Conservation (phyloP, 768 basidiomycete species). For the Neoboletus brunneissimus region DNA sequence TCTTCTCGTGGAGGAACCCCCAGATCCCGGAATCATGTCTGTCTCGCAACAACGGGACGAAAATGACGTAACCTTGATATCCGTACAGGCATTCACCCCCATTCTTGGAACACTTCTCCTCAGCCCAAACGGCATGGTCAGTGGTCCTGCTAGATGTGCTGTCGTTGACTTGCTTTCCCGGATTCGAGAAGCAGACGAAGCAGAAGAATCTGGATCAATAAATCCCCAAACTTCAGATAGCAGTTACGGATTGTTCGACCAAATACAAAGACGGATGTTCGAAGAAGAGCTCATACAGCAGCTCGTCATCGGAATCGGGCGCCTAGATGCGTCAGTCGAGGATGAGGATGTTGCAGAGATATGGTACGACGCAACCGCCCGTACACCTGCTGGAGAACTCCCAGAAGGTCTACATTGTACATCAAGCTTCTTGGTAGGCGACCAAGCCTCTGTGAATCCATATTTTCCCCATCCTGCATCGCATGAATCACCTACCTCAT, state of each 20-base stretch:
- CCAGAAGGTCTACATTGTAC: conserved; percentile 17
- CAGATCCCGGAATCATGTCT: conserved; percentile 15
- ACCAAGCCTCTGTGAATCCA: conserved; percentile 38
- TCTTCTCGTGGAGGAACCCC: conserved; percentile 52
- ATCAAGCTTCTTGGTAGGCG: conserved; percentile 6
- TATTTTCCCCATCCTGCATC: conserved; percentile 49
- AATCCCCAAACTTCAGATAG: conserved; percentile 30
- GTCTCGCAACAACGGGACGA: conserved; percentile 13
- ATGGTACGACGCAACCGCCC: conserved; percentile 32
- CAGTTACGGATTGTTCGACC: conserved; percentile 48
- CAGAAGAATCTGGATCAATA: conserved; percentile 35
- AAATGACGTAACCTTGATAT: conserved; percentile 45
- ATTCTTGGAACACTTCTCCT: conserved; percentile 87
- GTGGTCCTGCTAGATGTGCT: conserved; percentile 67
- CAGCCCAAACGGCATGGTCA: conserved; percentile 71
- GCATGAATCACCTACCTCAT: conserved; percentile 28
- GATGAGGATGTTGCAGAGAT: conserved; percentile 37
- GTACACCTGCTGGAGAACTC: conserved; percentile 31
- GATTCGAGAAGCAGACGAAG: conserved; percentile 59
- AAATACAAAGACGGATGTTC: conserved; percentile 58
- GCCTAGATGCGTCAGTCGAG: conserved; percentile 47
- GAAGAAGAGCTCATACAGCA: conserved; percentile 81
- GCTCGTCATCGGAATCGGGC: conserved; percentile 87
- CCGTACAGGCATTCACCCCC: conserved; percentile 86
- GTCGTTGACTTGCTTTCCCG: conserved; percentile 77